Evolutionary conservation across 2,329 filamentous ascomycete species (phyloP).

Genomic region (Myrmaecium sp.): DNA sequence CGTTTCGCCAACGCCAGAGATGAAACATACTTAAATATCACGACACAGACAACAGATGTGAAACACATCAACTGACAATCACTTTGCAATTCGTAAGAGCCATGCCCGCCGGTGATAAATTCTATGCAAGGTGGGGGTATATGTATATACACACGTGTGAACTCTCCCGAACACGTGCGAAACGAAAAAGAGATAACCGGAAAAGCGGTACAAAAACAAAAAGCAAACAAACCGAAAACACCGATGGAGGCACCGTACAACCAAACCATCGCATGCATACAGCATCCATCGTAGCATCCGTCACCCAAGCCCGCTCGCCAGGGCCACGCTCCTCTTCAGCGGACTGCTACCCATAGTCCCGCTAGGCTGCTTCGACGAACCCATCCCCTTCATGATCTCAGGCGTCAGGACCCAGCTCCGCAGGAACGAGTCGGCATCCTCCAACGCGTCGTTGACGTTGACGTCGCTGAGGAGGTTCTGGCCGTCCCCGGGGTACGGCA

Average conservation of each 20-base stretch:
- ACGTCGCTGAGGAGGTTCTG: slow-evolving; percentile 11
- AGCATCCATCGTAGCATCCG: slow-evolving; percentile 3
- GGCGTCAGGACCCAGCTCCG: slow-evolving; percentile 8
- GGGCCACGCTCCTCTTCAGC: not conserved
- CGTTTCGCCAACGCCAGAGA: too few relatives aligned
- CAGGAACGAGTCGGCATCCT: slow-evolving; percentile 15
- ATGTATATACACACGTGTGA: too few relatives aligned
- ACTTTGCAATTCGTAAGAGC: too few relatives aligned
- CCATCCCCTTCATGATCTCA: slow-evolving; percentile 1
- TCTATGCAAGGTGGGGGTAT: too few relatives aligned
- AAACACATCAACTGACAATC: too few relatives aligned
- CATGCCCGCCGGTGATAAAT: too few relatives aligned
- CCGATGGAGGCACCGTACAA: not conserved
- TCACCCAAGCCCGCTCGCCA: not conserved
- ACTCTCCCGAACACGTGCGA: too few relatives aligned
- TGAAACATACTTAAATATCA: too few relatives aligned
- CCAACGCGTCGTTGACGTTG: slow-evolving; percentile 9
- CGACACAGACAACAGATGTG: too few relatives aligned
- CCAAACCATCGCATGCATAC: slow-evolving; percentile 11
- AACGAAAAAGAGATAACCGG: too few relatives aligned
- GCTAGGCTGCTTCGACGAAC: not conserved
- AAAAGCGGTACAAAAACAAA: too few relatives aligned
- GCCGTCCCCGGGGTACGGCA: slow-evolving; percentile 10
- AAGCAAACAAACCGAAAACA: too few relatives aligned
- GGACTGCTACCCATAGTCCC: not conserved